These are phyloP conservation scores for Colletotrichum phormii DNA, from an alignment of 2,329 filamentous ascomycete genomes.

Conservation along the genomic window DNA sequence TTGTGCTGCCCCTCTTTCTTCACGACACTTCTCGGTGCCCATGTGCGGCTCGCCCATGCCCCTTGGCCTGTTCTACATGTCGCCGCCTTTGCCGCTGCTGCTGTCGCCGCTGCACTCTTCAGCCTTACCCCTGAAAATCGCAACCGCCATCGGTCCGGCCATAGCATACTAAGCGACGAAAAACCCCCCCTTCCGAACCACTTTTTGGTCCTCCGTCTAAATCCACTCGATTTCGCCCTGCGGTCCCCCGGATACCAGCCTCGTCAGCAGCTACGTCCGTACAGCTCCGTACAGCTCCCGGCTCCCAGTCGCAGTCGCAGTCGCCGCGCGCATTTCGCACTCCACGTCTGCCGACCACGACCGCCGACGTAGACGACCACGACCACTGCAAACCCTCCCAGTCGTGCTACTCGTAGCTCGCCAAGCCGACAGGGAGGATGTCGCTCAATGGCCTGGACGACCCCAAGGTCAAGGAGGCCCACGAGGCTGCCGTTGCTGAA, in stretches of 20 bases:
- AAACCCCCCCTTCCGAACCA: slow-evolving; percentile 29
- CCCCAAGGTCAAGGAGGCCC: slow-evolving; percentile 83
- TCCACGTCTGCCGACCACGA: not conserved
- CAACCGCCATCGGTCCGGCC: slow-evolving; percentile 23
- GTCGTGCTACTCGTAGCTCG: slow-evolving; percentile 10
- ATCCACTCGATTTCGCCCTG: slow-evolving; percentile 33
- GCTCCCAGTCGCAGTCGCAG: not conserved
- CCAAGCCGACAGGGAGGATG: slow-evolving; percentile 63
- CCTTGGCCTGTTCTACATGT: slow-evolving; percentile 35
- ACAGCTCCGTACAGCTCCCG: slow-evolving; percentile 12
- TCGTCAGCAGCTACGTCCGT: not conserved
- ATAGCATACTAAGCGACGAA: slow-evolving; percentile 33
- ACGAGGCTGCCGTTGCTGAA: slow-evolving; percentile 83
- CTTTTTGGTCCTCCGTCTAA: slow-evolving; percentile 29
- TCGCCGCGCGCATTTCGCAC: not conserved
- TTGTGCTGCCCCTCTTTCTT: slow-evolving; percentile 4
- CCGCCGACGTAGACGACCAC: slow-evolving; percentile 10
- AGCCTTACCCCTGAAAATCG: slow-evolving; percentile 38
- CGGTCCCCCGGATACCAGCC: slow-evolving; percentile 18
- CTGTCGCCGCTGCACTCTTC: slow-evolving; percentile 17
- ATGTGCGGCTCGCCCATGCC: slow-evolving; percentile 30
- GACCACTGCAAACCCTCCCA: not conserved
- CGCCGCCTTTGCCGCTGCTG: slow-evolving; percentile 22
- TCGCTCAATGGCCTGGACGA: slow-evolving; percentile 96
- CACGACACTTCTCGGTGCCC: not conserved